Percentiles rank a stretch among this genome's conserved stretches.
phyloP scores from a whole-genome alignment of 257 asterid species.

The Voacanga thouarsii region DNA sequence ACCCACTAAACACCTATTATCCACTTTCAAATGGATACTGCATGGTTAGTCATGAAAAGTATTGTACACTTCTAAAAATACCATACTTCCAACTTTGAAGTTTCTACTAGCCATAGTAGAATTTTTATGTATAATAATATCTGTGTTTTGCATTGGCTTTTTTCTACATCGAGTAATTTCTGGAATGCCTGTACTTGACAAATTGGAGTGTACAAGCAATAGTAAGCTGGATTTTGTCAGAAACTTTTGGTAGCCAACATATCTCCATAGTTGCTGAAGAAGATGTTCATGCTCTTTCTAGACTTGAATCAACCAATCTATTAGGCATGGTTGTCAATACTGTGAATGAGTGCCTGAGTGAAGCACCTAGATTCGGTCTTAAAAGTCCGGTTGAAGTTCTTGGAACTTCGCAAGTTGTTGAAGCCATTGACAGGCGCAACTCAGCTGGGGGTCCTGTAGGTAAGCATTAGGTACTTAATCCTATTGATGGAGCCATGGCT shows the following conservation, averaged over 20 bases:
- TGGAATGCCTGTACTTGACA: constrained; percentile 27
- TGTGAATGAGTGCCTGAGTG: constrained; percentile 60
- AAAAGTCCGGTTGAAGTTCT: constrained; percentile 43
- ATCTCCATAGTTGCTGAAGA: constrained; percentile 83
- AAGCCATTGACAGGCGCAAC: constrained; percentile 60
- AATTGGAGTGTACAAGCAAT: constrained; percentile 90
- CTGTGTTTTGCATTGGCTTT: constrained; percentile 1
- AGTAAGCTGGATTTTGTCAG: constrained; percentile 65
- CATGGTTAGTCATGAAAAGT: not conserved
- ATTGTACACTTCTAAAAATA: not conserved
- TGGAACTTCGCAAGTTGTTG: constrained; percentile 53
- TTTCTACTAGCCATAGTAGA: not conserved
- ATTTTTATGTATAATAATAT: not conserved
- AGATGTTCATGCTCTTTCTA: constrained; percentile 64
- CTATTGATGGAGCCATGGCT: constrained; percentile 54
- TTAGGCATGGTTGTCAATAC: constrained; percentile 48
- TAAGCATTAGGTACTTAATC: constrained; percentile 88
- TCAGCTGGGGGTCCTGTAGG: constrained; percentile 73
- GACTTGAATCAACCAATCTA: constrained; percentile 48
- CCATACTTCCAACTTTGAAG: not conserved
- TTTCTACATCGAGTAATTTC: not conserved
- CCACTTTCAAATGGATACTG: not conserved
- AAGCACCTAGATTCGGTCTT: constrained; percentile 65
- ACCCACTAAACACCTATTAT: not conserved
- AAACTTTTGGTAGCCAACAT: constrained; percentile 41